Evolutionary conservation across 1,284 basidiomycete genomes (phyloP), one percentile per base, ranked within the genome.

Genomic region (Ustilago sp.): DNA sequence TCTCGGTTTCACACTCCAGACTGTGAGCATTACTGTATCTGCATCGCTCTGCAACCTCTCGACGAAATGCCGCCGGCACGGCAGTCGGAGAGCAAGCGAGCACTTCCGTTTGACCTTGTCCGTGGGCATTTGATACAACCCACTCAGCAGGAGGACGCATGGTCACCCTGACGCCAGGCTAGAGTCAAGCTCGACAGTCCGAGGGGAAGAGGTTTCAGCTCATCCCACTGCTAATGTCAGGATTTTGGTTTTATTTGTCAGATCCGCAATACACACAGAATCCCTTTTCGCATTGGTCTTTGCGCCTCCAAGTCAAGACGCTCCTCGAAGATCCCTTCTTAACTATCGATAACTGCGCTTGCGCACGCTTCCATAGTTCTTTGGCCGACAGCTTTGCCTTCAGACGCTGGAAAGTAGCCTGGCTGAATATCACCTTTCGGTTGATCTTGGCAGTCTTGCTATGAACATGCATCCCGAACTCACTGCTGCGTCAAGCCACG

Each of bases 41-140:
- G n/a, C n/a, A 45, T 19, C 6, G 2, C n/a, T 19, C 43, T 45
- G 8, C 47, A 59, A 13, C 17, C 48, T 48, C n/a, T 6, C 31
- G 8, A 23, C 17, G 38, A 51, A 50, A 41, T 52, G 48, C 58
- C 58, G 58, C 19, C 58, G 58, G 58, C 28, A 39, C 58, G 17
- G 34, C 36, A 43, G 38, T 60, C 58, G 36, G 36, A 32, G 35
- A 51, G 28, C 19, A n/a, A 34, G 48, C 45, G 41, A 34, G 35
- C 17, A 17, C 2, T 54, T 11, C n/a, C 32, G 12, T n/a, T 19
- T 28, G 23, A n/a, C 39, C 39, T 50, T 51, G 11, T 47, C n/a
- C 15, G 19, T 47, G 17, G 17, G 19, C n/a, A 34, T 34, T 13
- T 31, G 34, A 51, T 2, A 15, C 17, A 51, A 34, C 15, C 23